A percentile compares a stretch with the other conserved stretches of the same genome.
phyloP scores from a whole-genome alignment of 176 grass and related monocot genomes.

The sorghum (Sorghum bicolor) region Sorghum_bicolor_NCBIv3 NC_012871.2:65586501-65587000 shows the following conservation, averaged over 20 bases:
- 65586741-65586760: not conserved
- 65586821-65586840: conserved; percentile 74
- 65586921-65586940: conserved; percentile 45
- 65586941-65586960: conserved; percentile 67
- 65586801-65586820: conserved; percentile 63
- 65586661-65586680: conserved; percentile 93
- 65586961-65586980: conserved; percentile 63
- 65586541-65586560: conserved; percentile 46
- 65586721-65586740: not conserved
- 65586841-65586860: conserved; percentile 53
- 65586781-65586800: not conserved
- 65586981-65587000: conserved; percentile 47
- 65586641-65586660: conserved; percentile 93
- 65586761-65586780: not conserved
- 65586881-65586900: conserved; percentile 50
- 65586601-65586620: conserved; percentile 74
- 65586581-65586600: conserved; percentile 70
- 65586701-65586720: not conserved
- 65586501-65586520: conserved; percentile 85
- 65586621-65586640: conserved; percentile 70
- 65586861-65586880: conserved; percentile 74
- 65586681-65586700: conserved; percentile 58
- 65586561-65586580: conserved; percentile 34
- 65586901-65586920: not conserved
- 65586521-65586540: conserved; percentile 50